Conservation (phyloP, 1,139 yeast species). For the Saccharomyces uvarum region DNA sequence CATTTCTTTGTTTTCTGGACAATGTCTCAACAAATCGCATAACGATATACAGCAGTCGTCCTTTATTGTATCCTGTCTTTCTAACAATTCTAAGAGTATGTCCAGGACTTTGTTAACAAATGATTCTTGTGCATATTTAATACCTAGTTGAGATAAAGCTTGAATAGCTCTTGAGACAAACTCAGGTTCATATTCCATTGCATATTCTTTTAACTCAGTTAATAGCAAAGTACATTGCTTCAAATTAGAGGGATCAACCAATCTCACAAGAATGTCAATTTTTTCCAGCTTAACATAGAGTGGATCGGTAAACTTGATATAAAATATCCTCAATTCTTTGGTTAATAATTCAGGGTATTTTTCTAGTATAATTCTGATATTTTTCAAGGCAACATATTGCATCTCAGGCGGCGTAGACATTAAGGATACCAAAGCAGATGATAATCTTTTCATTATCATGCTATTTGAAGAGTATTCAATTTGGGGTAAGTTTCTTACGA, state of each 20-base stretch:
- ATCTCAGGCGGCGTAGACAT: constrained; percentile 87
- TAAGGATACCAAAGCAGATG: constrained; percentile 88
- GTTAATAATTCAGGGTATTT: constrained; percentile 75
- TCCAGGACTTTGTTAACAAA: constrained; percentile 55
- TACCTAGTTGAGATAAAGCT: constrained; percentile 85
- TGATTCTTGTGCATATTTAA: constrained; percentile 49
- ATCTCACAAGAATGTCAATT: constrained; percentile 78
- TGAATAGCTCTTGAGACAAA: constrained; percentile 75
- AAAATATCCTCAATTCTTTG: constrained; percentile 81
- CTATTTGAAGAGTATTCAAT: constrained; percentile 25
- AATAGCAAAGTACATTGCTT: constrained; percentile 61
- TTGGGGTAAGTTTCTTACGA: constrained; percentile 61
- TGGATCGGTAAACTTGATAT: constrained; percentile 91
- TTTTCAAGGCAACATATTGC: constrained; percentile 89
- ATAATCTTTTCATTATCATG: constrained; percentile 50
- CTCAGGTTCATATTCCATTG: constrained; percentile 90
- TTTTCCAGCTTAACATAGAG: constrained; percentile 87
- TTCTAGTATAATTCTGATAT: constrained; percentile 82
- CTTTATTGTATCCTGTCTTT: constrained; percentile 68
- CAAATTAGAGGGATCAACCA: constrained; percentile 50
- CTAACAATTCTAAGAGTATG: constrained; percentile 63
- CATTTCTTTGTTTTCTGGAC: constrained; percentile 46
- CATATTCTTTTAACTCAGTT: constrained; percentile 83
- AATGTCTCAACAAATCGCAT: constrained; percentile 73
- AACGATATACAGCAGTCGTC: constrained; percentile 76